Conservation (phyloP, 2,329 filamentous ascomycete genomes). For the Magnaporthiopsis incrustans region DNA sequence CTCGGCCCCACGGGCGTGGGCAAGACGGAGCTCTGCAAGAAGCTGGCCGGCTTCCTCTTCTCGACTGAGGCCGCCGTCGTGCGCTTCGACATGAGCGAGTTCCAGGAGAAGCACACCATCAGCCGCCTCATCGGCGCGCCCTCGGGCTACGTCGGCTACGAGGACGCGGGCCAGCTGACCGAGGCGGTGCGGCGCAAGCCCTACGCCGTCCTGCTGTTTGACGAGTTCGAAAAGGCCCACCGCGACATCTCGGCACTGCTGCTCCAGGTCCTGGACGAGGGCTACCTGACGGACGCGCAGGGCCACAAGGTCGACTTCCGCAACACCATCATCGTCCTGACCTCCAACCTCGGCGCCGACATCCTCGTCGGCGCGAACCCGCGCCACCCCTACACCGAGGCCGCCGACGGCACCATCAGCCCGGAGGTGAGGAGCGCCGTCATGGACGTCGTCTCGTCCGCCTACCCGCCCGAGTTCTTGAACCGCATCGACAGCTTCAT, state of each 20-base stretch:
- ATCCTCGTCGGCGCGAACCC: conserved; percentile 74
- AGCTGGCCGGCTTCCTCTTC: conserved; percentile 87
- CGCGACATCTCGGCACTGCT: conserved; percentile 88
- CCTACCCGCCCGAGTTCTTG: conserved; percentile 85
- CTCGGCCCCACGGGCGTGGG: conserved; percentile 92
- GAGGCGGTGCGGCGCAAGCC: conserved; percentile 93
- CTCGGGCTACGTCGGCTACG: conserved; percentile 92
- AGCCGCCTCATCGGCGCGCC: conserved; percentile 87
- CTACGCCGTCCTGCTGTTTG: conserved; percentile 88
- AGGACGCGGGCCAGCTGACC: conserved; percentile 91
- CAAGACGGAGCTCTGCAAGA: conserved; percentile 96
- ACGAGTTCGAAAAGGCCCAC: conserved; percentile 97
- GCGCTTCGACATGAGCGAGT: conserved; percentile 96
- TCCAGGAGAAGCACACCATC: conserved; percentile 94
- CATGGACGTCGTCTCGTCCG: conserved; percentile 73
- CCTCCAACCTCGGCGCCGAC: conserved; percentile 88
- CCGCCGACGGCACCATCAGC: conserved; percentile 60
- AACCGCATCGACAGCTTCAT: conserved; percentile 98
- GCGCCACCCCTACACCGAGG: conserved; percentile 54
- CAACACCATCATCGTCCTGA: conserved; percentile 94
- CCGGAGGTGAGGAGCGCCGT: conserved; percentile 68
- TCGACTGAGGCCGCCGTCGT: conserved; percentile 86
- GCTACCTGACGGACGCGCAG: conserved; percentile 89
- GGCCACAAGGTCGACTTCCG: conserved; percentile 95
- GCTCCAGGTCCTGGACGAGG: conserved; percentile 91